Conservation (phyloP, 169 alveolate genomes). For the Perkinsus marinus region DNA sequence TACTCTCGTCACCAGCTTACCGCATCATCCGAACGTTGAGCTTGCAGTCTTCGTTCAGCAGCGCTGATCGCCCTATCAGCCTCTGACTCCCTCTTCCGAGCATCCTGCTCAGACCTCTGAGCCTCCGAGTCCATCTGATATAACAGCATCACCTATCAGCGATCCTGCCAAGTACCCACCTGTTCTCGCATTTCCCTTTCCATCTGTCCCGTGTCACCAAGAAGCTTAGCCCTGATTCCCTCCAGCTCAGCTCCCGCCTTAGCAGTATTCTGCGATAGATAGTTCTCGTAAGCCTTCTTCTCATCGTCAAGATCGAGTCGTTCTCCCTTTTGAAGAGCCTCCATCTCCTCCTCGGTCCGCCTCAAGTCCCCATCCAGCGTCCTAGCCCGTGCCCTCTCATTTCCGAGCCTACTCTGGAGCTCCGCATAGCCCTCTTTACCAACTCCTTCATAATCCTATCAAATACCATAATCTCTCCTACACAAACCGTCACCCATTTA, state of each 20-base stretch:
- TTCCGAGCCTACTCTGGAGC: background rate
- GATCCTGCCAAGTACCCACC: too few species aligned
- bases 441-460: background rate
- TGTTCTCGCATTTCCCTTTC: background rate
- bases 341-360: background rate
- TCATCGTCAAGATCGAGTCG: background rate
- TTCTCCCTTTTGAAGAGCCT: background rate
- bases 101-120: background rate
- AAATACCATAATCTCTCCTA: background rate
- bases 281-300: background rate
- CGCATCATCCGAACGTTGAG: background rate
- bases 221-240: background rate
- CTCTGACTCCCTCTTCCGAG: background rate
- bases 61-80: background rate
- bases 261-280: background rate
- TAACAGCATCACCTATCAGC: too few species aligned
- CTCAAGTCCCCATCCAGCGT: background rate
- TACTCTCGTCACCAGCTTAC: background rate
- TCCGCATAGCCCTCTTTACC: background rate
- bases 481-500: too few species aligned
- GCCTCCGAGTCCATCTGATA: background rate
- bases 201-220: background rate
- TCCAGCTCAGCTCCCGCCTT: background rate
- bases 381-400: background rate
- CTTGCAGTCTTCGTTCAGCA: background rate